Conservation (phyloP, 257 asterid genomes). For the Nicotiana tabacum region DNA sequence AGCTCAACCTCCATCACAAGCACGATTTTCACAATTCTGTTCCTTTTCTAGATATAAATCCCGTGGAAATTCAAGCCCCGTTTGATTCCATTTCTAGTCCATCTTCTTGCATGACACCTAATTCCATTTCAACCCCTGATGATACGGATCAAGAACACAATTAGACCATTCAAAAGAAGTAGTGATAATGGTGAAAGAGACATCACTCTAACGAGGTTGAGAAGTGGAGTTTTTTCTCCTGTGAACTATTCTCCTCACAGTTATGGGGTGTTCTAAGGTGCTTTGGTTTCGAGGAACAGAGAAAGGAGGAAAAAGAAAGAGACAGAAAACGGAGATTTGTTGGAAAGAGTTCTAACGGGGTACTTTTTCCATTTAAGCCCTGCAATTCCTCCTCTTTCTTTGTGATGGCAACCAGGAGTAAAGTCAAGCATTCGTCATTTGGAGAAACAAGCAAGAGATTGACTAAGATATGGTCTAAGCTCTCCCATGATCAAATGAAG, state of each 20-base stretch:
- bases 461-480: conserved; percentile 26
- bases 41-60: conserved; percentile 4
- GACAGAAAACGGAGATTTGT: conserved; percentile 6
- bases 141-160: background rate
- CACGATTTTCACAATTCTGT: background rate
- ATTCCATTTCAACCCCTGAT: conserved; percentile 2
- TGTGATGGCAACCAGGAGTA: conserved; percentile 28
- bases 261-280: background rate
- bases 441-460: conserved; percentile 30
- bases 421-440: conserved; percentile 25
- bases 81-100: background rate
- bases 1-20: conserved; percentile 8
- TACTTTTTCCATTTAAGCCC: conserved; percentile 23
- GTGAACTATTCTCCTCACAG: conserved; percentile 16
- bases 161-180: background rate
- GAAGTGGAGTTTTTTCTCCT: conserved; percentile 32
- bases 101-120: conserved; percentile 22
- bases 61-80: background rate
- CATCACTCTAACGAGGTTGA: conserved; percentile 31
- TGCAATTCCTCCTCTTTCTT: conserved; percentile 31
- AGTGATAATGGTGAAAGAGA: background rate
- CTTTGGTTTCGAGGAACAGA: background rate
- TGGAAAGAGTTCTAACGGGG: conserved; percentile 26
- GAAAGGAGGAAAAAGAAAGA: background rate
- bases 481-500: conserved; percentile 25